Conservation (phyloP, 1,284 basidiomycete species). For the Malassezia equina region DNA sequence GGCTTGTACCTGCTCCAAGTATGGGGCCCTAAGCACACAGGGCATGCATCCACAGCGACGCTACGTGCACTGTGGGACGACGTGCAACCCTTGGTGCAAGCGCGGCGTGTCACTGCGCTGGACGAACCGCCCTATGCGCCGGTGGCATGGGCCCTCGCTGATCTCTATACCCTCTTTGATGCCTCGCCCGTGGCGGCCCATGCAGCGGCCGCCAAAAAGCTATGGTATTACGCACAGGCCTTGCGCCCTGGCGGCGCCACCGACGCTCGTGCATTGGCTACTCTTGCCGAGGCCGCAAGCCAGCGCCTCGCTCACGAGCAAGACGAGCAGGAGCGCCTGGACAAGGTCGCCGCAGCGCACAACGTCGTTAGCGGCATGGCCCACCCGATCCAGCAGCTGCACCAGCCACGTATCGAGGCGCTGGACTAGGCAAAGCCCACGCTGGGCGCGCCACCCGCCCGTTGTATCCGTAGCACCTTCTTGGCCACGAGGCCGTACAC, state of each 20-base stretch:
- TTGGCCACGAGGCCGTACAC: constrained; percentile 43
- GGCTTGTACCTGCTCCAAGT: constrained; percentile 6
- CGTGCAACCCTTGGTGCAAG: background rate
- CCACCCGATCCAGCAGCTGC: background rate
- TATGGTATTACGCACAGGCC: constrained; percentile 10
- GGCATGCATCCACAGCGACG: background rate
- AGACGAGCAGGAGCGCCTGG: background rate
- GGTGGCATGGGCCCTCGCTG: constrained; percentile 2
- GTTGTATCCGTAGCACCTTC: constrained; percentile 26
- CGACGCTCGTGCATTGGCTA: background rate
- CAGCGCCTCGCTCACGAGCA: constrained; percentile 1
- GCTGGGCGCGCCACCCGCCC: constrained; percentile 12
- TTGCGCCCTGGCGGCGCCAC: background rate
- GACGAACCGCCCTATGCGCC: background rate
- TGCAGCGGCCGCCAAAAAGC: background rate
- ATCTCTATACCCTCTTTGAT: constrained; percentile 1
- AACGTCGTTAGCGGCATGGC: constrained; percentile 2
- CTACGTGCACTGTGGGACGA: constrained; percentile 4
- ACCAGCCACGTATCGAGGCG: constrained; percentile 3
- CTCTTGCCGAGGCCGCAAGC: background rate
- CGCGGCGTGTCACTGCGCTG: background rate
- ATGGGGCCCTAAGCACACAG: background rate
- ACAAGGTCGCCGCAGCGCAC: constrained; percentile 3
- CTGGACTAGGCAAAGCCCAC: constrained; percentile 14
- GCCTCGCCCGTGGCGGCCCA: background rate